These are phyloP conservation scores for Xanthoconium purpureum DNA, from an alignment of 768 basidiomycete species.

Conservation along the genomic window DNA sequence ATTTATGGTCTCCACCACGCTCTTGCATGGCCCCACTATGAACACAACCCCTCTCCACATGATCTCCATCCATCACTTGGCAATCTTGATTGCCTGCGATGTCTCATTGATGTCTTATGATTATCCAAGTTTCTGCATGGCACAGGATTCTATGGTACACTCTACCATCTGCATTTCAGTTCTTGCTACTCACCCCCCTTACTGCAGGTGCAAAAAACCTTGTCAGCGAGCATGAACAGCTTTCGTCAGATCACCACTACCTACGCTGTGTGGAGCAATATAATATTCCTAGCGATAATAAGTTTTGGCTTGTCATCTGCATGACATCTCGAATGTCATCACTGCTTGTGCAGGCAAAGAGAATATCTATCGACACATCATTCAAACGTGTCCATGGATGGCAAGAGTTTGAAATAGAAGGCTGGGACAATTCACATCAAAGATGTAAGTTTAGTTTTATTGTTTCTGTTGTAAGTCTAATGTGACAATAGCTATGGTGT, in stretches of 20 bases:
- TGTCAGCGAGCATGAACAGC: no score
- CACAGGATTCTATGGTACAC: no score
- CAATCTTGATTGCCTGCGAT: not conserved
- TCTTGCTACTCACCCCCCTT: no score
- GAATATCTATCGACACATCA: not conserved
- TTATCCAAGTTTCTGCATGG: no score
- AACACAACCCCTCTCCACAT: not conserved
- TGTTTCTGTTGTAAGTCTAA: not conserved
- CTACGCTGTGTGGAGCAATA: no score
- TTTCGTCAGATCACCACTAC: no score
- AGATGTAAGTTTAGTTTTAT: not conserved
- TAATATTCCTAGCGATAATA: not conserved
- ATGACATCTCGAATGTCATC: not conserved
- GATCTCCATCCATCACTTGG: constrained; percentile 4
- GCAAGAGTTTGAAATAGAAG: constrained; percentile 1
- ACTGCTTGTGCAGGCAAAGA: not conserved
- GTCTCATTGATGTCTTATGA: no score
- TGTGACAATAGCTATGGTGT: constrained; percentile 1
- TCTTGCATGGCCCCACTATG: not conserved
- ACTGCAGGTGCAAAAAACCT: no score
- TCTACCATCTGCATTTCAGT: no score
- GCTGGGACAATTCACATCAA: not conserved
- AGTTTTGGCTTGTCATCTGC: not conserved
- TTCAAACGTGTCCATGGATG: not conserved
- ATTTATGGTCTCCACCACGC: not conserved